These are phyloP conservation scores for Porphyrellus cyaneotinctus DNA, from an alignment of 768 basidiomycete genomes.

Conservation along the genomic window DNA sequence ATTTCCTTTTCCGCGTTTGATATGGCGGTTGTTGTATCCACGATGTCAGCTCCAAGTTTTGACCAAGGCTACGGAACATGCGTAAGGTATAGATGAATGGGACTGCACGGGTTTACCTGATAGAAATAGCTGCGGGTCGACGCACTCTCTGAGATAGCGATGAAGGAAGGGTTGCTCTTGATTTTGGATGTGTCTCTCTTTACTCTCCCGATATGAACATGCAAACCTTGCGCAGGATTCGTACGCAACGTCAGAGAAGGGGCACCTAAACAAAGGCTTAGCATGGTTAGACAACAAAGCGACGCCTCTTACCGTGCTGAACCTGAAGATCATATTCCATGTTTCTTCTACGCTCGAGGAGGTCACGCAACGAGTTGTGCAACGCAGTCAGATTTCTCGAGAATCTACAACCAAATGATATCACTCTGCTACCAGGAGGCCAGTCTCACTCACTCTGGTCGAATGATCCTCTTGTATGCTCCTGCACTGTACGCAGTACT, in stretches of 20 bases:
- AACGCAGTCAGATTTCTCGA: constrained; percentile 50
- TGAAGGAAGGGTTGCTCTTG: constrained; percentile 46
- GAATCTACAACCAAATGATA: constrained; percentile 41
- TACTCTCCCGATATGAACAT: constrained; percentile 63
- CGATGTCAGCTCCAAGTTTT: constrained; percentile 62
- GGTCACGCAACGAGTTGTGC: constrained; percentile 43
- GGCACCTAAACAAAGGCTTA: constrained; percentile 43
- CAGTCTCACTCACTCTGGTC: constrained; percentile 51
- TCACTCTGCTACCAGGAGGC: not conserved
- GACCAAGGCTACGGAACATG: constrained; percentile 59
- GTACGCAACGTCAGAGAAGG: constrained; percentile 72
- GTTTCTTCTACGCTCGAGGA: constrained; percentile 44
- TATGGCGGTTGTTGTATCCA: constrained; percentile 53
- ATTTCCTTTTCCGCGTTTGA: constrained; percentile 62
- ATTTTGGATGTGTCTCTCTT: constrained; percentile 58
- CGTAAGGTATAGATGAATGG: not conserved
- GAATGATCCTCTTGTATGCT: constrained; percentile 52
- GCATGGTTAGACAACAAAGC: not conserved
- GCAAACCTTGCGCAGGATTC: constrained; percentile 65
- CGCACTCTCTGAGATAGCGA: constrained; percentile 55
- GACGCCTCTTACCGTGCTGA: constrained; percentile 44
- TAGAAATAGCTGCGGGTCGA: constrained; percentile 69
- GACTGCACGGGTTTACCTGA: constrained; percentile 37
- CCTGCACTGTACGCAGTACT: constrained; percentile 31
- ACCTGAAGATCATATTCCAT: constrained; percentile 53